Base-by-base conservation (phyloP, 2,329 filamentous ascomycete species). In the Dactylella cylindrospora region DNA sequence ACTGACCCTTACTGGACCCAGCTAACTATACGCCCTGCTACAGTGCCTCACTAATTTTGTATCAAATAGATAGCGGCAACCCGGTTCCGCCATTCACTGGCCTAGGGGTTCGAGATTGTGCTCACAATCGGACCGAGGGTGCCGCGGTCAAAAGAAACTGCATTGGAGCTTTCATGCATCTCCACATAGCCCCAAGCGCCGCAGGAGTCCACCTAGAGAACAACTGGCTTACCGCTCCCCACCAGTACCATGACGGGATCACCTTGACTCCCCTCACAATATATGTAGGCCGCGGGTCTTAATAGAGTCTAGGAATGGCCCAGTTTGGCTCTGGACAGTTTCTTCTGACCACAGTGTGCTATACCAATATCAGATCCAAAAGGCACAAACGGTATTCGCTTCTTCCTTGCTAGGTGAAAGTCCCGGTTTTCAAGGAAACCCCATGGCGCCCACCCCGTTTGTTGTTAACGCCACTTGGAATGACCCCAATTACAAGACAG, bases 401-500 rank as follows among this genome's bases (percentile, higher is more conserved):
- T 52, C 49, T 9, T 20, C 13, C 1, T 29, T 52, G n/a, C 5
- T 36, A 19, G 40, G 36, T 23, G 44, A 38, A 10, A 52, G 44
- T 10, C 49, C 49, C 5, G 33, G 20, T 3, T 52, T 44, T 25
- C 49, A 52, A 29, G 19, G 38, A 15, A 52, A 44, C 22, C 49
- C 49, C n/a, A 23, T 17, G 2, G 49, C 49, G 9, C 49, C 49
- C 8, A 7, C 38, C 1, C 49, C 49, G 3, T 52, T 52, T 3
- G 28, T 20, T 13, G 66, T 61, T 13, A 70, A 67, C 36, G 19
- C 44, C 10, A 52, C 52, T 35, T 71, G 65, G 35, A 40, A 41
- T 45, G 59, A 64, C 40, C 59, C 51, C 0, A 45, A 55, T 12
- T 64, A 40, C 35, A 47, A 40, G 15, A 39, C 19, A 20, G 19